Evolutionary conservation across 1,139 yeast genomes (phyloP).

Genomic region (Taphrina flavorubra): DNA sequence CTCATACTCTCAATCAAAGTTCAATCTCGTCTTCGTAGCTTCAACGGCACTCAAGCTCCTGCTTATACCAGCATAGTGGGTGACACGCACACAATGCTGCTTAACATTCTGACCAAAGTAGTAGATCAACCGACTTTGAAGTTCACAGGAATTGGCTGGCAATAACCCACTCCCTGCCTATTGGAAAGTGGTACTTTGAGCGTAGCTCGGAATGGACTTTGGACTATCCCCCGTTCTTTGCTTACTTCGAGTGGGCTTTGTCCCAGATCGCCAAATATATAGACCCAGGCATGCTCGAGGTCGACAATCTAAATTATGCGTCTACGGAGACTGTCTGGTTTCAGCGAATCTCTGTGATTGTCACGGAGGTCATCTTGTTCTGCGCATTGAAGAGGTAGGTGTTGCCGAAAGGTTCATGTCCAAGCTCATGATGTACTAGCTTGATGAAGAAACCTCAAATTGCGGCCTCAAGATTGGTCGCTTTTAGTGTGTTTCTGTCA

Average conservation of each 20-base stretch:
- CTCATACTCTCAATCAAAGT: neutral
- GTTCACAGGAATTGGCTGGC: constrained; percentile 98
- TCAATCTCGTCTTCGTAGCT: constrained; percentile 13
- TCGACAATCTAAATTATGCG: constrained; percentile 79
- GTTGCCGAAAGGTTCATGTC: constrained; percentile 45
- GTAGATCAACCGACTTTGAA: constrained; percentile 90
- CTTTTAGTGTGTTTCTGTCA: constrained; percentile 79
- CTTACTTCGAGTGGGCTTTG: constrained; percentile 85
- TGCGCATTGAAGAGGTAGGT: constrained; percentile 71
- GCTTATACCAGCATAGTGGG: constrained; percentile 53
- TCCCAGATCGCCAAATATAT: constrained; percentile 73
- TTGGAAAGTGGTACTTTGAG: constrained; percentile 82
- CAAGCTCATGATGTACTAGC: neutral
- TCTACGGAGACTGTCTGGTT: constrained; percentile 72
- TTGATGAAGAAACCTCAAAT: constrained; percentile 13
- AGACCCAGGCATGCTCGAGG: constrained; percentile 54
- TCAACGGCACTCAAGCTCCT: constrained; percentile 48
- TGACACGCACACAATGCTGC: neutral
- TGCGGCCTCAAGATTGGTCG: constrained; percentile 49
- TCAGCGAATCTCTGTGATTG: constrained; percentile 80
- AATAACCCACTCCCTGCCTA: constrained; percentile 77
- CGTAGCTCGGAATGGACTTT: constrained; percentile 88
- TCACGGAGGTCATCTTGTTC: constrained; percentile 75
- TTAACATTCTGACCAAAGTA: constrained; percentile 5
- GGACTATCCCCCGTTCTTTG: constrained; percentile 97